These are phyloP conservation scores for Tilletia setariae DNA, from an alignment of 1,284 basidiomycete genomes.

Conservation along the genomic window DNA sequence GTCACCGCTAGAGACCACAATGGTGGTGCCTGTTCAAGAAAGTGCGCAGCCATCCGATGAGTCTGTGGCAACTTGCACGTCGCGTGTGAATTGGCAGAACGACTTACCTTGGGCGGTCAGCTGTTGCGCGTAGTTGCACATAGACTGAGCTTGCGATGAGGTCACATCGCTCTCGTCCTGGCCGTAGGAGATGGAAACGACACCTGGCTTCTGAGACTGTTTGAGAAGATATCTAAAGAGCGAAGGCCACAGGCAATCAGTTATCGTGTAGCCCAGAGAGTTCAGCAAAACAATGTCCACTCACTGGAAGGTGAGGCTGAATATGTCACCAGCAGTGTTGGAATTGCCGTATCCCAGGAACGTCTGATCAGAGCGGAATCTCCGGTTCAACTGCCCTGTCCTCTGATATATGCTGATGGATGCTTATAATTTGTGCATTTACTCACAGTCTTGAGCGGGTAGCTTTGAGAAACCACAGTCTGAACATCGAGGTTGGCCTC, in stretches of 20 bases:
- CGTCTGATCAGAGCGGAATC: neutral
- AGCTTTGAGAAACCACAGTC: slow-evolving; percentile 20
- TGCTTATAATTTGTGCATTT: too few relatives aligned
- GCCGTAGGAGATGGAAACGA: slow-evolving; percentile 22
- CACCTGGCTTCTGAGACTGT: slow-evolving; percentile 9
- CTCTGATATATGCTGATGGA: too few relatives aligned
- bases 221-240: slow-evolving; percentile 12
- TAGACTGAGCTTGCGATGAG: slow-evolving; percentile 17
- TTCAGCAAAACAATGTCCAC: neutral
- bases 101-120: slow-evolving; percentile 15
- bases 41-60: too few relatives aligned
- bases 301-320: slow-evolving; percentile 22
- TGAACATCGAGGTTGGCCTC: slow-evolving; percentile 27
- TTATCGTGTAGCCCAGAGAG: neutral
- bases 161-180: slow-evolving; percentile 17
- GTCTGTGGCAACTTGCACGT: too few relatives aligned
- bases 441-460: slow-evolving; percentile 18
- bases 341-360: slow-evolving; percentile 19
- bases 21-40: slow-evolving; percentile 14
- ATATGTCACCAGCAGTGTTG: slow-evolving; percentile 22
- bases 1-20: slow-evolving; percentile 55
- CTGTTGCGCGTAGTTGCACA: slow-evolving; percentile 23
- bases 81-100: too few relatives aligned
- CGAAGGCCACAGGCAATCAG: neutral
- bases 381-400: too few relatives aligned